A percentile compares a stretch with the other conserved stretches of the same genome.
Conservation (phyloP, 768 basidiomycete species). For the Mycena rebaudengoi region DNA sequence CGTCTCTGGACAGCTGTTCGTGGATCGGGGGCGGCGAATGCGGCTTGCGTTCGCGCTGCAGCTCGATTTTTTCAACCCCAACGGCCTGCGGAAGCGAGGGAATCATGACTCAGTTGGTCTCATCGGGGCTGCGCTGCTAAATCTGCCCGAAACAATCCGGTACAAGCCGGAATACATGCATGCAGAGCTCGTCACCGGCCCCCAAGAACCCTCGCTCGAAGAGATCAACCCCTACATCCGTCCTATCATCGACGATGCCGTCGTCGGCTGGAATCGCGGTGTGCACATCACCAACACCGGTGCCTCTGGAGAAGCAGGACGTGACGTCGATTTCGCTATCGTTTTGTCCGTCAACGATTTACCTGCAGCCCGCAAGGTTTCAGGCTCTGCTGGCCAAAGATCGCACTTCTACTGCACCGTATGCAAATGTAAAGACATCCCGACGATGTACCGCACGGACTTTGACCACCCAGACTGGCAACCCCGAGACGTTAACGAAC, state of each 20-base stretch:
- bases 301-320: background rate
- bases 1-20: slow-evolving; percentile 15
- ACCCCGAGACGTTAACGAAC: background rate
- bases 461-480: slow-evolving; percentile 2
- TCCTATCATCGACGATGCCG: slow-evolving; percentile 34
- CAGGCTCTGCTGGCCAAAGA: slow-evolving; percentile 23
- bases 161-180: slow-evolving; percentile 39
- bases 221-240: slow-evolving; percentile 33
- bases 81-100: slow-evolving; percentile 27
- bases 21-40: slow-evolving; percentile 17
- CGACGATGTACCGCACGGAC: background rate
- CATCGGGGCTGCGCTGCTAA: slow-evolving; percentile 36
- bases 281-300: slow-evolving; percentile 15
- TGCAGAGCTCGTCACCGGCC: slow-evolving; percentile 34
- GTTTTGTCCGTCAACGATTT: slow-evolving; percentile 36
- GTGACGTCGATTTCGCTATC: background rate
- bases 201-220: slow-evolving; percentile 29
- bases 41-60: slow-evolving; percentile 29
- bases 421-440: slow-evolving; percentile 27
- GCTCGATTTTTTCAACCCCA: slow-evolving; percentile 37
- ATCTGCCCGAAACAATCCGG: slow-evolving; percentile 33
- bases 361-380: slow-evolving; percentile 29
- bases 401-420: slow-evolving; percentile 33
- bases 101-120: slow-evolving; percentile 30
- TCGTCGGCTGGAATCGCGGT: slow-evolving; percentile 14